Evolutionary conservation across 192 early-diverging fungal species (phyloP).

Genomic region (Kickxella alabastrina): DNA sequence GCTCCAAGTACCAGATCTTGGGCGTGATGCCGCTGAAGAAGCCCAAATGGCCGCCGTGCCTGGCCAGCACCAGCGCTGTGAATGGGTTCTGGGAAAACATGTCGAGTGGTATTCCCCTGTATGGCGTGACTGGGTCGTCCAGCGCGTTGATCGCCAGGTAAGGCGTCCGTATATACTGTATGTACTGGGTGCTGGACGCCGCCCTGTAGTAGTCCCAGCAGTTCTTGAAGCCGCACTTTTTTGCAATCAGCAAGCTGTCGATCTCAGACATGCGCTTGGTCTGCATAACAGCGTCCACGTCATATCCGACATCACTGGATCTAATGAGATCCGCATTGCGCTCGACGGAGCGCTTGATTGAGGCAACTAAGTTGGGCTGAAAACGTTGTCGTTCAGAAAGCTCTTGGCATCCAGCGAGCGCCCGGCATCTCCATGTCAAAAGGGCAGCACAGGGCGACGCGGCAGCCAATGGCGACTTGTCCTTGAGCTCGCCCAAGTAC

Average conservation of each 20-base stretch:
- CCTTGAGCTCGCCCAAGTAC: constrained; percentile 3
- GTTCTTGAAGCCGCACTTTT: constrained; percentile 63
- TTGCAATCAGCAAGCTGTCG: constrained; percentile 65
- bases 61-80: constrained; percentile 67
- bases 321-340: constrained; percentile 25
- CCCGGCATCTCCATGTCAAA: constrained; percentile 41
- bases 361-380: constrained; percentile 42
- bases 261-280: constrained; percentile 64
- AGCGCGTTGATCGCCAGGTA: constrained; percentile 67
- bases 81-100: constrained; percentile 68
- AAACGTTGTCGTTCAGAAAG: too few relatives aligned
- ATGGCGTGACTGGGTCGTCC: constrained; percentile 75
- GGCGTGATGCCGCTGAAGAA: constrained; percentile 50
- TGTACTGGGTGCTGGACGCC: constrained; percentile 47
- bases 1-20: constrained; percentile 54
- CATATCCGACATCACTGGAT: constrained; percentile 23
- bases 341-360: constrained; percentile 33
- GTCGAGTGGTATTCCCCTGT: constrained; percentile 60
- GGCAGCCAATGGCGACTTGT: not conserved
- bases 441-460: constrained; percentile 63
- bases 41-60: constrained; percentile 79
- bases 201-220: constrained; percentile 70
- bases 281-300: constrained; percentile 44
- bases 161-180: constrained; percentile 60
- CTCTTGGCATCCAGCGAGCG: constrained; percentile 41